Conservation (phyloP, 2,329 filamentous ascomycete species). For the Blastomyces parvus region DNA sequence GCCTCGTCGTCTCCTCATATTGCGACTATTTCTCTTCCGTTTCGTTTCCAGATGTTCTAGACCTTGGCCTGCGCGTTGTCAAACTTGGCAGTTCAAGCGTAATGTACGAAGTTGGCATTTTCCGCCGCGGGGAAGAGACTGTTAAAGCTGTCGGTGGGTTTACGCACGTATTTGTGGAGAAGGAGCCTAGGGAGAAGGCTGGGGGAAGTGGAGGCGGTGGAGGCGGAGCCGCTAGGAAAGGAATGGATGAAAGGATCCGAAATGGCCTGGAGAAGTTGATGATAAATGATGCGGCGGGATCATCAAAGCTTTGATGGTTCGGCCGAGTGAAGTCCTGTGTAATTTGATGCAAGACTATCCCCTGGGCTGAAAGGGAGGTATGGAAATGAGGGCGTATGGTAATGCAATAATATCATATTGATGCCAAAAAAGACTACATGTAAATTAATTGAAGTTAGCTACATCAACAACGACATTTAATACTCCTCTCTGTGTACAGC, state of each 20-base stretch:
- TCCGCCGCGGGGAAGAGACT: constrained; percentile 60
- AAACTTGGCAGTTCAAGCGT: constrained; percentile 80
- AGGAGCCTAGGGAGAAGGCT: constrained; percentile 50
- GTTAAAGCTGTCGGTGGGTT: constrained; percentile 81
- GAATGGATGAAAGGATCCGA: constrained; percentile 34
- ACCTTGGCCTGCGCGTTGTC: constrained; percentile 71
- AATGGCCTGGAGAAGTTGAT: constrained; percentile 50
- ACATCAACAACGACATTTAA: background rate
- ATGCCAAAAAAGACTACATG: background rate
- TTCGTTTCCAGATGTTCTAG: constrained; percentile 70
- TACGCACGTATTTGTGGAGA: constrained; percentile 78
- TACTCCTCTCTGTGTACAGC: background rate
- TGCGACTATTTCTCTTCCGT: constrained; percentile 78
- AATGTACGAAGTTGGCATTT: constrained; percentile 81
- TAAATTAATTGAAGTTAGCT: background rate
- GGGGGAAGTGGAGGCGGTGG: background rate
- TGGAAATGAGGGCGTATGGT: background rate
- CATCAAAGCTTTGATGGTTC: constrained; percentile 6
- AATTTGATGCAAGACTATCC: background rate
- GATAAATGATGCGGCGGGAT: constrained; percentile 21
- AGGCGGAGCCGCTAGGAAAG: constrained; percentile 16
- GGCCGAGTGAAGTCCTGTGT: background rate
- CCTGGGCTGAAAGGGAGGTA: background rate
- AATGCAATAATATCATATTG: background rate
- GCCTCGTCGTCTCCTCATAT: constrained; percentile 74